Percentiles rank a stretch among this genome's conserved stretches.
Conservation (phyloP, 164 flowering plant genomes). For the Litsea cubeba region DNA sequence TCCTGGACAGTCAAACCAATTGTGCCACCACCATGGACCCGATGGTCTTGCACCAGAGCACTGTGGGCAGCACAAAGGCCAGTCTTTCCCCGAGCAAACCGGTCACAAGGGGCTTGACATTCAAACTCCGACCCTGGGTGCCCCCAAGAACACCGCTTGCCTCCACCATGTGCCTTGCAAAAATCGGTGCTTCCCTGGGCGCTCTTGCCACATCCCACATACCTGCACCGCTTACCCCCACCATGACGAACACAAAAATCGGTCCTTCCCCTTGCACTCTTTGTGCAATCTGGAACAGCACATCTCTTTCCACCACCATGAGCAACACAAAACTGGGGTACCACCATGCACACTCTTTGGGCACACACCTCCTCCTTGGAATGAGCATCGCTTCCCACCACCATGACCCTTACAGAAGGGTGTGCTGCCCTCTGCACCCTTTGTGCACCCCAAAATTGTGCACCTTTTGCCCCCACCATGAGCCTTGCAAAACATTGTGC, state of each 20-base stretch:
- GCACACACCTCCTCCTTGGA: slow-evolving; percentile 75
- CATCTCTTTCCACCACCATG: slow-evolving; percentile 98
- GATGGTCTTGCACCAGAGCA: slow-evolving; percentile 69
- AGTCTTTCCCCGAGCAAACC: slow-evolving; percentile 80
- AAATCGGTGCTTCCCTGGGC: slow-evolving; percentile 5
- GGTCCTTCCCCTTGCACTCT: slow-evolving; percentile 91
- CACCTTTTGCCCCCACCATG: slow-evolving; percentile 91
- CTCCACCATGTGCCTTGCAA: slow-evolving; percentile 70
- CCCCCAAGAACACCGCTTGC: slow-evolving; percentile 89
- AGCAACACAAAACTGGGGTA: slow-evolving; percentile 72
- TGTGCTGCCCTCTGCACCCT: slow-evolving; percentile 97
- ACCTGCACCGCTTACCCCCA: slow-evolving; percentile 87
- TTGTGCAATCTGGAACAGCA: slow-evolving; percentile 76
- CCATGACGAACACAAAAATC: slow-evolving; percentile 91
- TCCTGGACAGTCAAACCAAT: slow-evolving; percentile 37
- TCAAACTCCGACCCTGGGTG: slow-evolving; percentile 60
- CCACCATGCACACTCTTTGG: slow-evolving; percentile 89
- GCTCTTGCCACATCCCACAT: slow-evolving; percentile 67
- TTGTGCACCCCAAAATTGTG: slow-evolving; percentile 66
- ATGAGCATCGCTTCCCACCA: slow-evolving; percentile 89
- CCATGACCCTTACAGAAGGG: slow-evolving; percentile 92
- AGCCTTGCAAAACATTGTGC: slow-evolving; percentile 80
- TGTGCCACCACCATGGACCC: slow-evolving; percentile 90
- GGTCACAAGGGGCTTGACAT: slow-evolving; percentile 51
- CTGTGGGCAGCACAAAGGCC: slow-evolving; percentile 81